Evolutionary conservation across 306 rosid species (phyloP).

Genomic region (Luffa aegyptiaca): DNA sequence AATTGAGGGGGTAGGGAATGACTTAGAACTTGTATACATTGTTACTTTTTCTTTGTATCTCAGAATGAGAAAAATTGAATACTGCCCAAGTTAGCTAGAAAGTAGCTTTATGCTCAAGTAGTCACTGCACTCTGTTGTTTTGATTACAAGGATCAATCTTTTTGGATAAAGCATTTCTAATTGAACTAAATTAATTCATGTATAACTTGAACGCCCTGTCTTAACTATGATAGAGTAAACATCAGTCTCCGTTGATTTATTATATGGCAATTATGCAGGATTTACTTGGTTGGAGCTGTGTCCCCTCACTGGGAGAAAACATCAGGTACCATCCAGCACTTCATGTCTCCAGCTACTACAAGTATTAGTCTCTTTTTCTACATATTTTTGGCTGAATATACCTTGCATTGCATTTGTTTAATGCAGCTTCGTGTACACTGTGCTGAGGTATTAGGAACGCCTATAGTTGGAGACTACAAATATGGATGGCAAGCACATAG

Average conservation of each 20-base stretch:
- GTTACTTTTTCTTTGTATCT: background rate
- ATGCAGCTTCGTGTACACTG: constrained; percentile 90
- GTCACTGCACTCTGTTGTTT: background rate
- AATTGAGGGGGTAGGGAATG: background rate
- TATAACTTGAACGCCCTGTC: background rate
- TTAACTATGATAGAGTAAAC: background rate
- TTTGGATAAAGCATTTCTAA: background rate
- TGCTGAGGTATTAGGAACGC: constrained; percentile 84
- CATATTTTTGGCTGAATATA: background rate
- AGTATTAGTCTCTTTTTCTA: background rate
- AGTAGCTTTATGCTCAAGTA: background rate
- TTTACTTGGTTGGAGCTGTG: constrained; percentile 83
- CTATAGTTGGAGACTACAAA: constrained; percentile 90
- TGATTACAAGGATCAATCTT: background rate
- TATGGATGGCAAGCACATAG: constrained; percentile 86
- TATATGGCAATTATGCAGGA: constrained; percentile 42
- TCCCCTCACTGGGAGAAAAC: constrained; percentile 91
- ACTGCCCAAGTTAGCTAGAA: background rate
- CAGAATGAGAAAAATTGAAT: background rate
- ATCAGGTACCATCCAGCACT: constrained; percentile 47
- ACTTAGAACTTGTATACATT: background rate
- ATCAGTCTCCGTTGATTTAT: background rate
- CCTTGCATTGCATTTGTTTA: background rate
- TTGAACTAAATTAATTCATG: background rate
- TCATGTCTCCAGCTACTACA: background rate